These are phyloP conservation scores for Boletus eberwhitei DNA, from an alignment of 768 basidiomycete species.

Conservation along the genomic window DNA sequence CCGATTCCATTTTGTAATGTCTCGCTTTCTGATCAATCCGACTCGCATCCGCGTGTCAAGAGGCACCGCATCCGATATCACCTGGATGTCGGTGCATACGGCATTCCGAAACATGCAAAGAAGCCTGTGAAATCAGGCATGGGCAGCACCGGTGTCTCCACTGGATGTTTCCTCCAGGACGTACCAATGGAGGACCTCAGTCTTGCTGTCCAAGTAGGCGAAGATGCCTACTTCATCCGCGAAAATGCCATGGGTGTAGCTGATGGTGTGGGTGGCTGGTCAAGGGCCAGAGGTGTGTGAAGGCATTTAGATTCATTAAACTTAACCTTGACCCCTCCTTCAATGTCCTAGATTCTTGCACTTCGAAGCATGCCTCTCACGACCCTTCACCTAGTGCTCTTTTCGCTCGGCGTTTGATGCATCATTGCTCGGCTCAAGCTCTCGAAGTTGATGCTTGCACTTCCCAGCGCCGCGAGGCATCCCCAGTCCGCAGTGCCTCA, in stretches of 20 bases:
- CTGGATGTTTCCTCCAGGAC: conserved; percentile 30
- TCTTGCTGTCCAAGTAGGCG: conserved; percentile 79
- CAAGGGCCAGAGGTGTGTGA: conserved; percentile 41
- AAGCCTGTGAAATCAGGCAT: conserved; percentile 30
- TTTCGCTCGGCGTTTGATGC: conserved; percentile 81
- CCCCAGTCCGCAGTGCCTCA: conserved; percentile 43
- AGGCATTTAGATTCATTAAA: conserved; percentile 7
- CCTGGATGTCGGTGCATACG: conserved; percentile 80
- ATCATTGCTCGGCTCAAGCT: conserved; percentile 68
- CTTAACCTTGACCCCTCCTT: conserved; percentile 3
- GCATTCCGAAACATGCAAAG: conserved; percentile 63
- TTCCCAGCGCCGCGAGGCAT: conserved; percentile 20
- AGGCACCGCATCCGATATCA: conserved; percentile 39
- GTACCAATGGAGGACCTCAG: conserved; percentile 33
- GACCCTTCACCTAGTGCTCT: conserved; percentile 48
- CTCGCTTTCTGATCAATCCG: conserved; percentile 24
- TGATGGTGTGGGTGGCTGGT: conserved; percentile 95
- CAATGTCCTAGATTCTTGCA: conserved; percentile 13
- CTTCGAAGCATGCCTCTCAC: conserved; percentile 33
- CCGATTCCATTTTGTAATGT: conserved; percentile 29
- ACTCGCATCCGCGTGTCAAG: conserved; percentile 31
- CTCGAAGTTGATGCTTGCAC: conserved; percentile 10
- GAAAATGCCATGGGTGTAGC: conserved; percentile 91
- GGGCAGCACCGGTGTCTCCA: conserved; percentile 9
- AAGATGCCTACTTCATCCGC: conserved; percentile 85